Percentiles rank a stretch among this genome's conserved stretches.
These are phyloP conservation scores for Ceratobasidium sp. DNA, from an alignment of 1,284 basidiomycete species.

Conservation along the genomic window DNA sequence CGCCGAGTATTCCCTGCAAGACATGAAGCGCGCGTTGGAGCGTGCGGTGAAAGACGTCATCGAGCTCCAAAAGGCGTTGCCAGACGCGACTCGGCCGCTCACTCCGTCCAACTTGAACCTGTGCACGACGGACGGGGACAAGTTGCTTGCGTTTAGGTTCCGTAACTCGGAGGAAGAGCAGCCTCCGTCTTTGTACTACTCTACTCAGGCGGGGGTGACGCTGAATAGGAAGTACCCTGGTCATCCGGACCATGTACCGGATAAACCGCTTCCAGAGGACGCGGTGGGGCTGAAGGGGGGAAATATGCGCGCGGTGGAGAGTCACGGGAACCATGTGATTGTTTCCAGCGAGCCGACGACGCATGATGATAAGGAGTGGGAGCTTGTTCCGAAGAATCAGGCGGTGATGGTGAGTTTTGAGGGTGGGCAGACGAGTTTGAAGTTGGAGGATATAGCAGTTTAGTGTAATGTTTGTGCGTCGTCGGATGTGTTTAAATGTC, in stretches of 20 bases:
- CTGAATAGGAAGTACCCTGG: constrained; percentile 57
- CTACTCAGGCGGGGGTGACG: constrained; percentile 54
- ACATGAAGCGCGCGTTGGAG: constrained; percentile 53
- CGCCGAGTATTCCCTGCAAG: constrained; percentile 50
- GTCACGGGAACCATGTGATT: constrained; percentile 55
- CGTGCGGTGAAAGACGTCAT: constrained; percentile 51
- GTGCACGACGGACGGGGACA: constrained; percentile 54
- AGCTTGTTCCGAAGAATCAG: constrained; percentile 53
- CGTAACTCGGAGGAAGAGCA: constrained; percentile 55
- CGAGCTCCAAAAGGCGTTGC: constrained; percentile 49
- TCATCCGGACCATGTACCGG: constrained; percentile 52
- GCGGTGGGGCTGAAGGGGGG: constrained; percentile 34
- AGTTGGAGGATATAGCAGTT: constrained; percentile 11
- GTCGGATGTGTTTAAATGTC: no score
- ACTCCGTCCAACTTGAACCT: constrained; percentile 50
- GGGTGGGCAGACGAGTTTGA: background rate
- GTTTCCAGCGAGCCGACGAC: constrained; percentile 57
- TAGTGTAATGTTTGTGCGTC: background rate
- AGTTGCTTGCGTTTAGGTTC: constrained; percentile 54
- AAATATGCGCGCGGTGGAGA: constrained; percentile 48
- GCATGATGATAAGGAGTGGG: constrained; percentile 53
- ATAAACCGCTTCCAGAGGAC: background rate
- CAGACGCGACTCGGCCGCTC: constrained; percentile 44
- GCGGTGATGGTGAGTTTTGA: constrained; percentile 52
- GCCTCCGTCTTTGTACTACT: constrained; percentile 56